A percentile compares a stretch with the other conserved stretches of the same genome.
Conservation (phyloP, 2,329 filamentous ascomycete genomes). For the Nemania bipapillata region DNA sequence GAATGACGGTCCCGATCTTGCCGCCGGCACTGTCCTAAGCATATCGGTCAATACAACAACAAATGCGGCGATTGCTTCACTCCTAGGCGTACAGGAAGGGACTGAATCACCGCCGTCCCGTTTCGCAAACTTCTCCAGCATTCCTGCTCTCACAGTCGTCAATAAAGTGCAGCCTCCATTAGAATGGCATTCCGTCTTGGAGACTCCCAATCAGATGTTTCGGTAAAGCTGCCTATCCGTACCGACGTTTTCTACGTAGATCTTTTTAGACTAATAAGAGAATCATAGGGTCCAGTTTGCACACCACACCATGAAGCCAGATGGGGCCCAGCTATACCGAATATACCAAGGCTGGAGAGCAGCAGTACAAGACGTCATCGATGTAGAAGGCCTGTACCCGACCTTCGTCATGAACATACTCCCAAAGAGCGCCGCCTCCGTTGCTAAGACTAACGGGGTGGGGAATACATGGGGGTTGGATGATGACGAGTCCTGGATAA, state of each 20-base stretch:
- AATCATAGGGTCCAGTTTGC: conserved; percentile 51
- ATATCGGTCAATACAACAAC: conserved; percentile 50
- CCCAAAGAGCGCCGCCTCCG: conserved; percentile 44
- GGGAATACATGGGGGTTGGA: conserved; percentile 55
- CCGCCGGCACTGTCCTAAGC: conserved; percentile 50
- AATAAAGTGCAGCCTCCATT: conserved; percentile 49
- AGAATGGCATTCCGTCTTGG: conserved; percentile 46
- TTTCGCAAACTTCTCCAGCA: conserved; percentile 51
- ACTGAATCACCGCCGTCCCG: conserved; percentile 49
- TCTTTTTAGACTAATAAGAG: not conserved
- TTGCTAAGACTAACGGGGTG: conserved; percentile 52
- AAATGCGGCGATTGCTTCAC: conserved; percentile 36
- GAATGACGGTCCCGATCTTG: conserved; percentile 44
- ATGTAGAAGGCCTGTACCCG: conserved; percentile 53
- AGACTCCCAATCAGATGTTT: conserved; percentile 53
- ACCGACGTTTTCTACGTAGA: not conserved
- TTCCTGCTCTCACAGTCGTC: conserved; percentile 41
- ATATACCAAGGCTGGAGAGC: conserved; percentile 53
- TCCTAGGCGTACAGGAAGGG: conserved; percentile 53
- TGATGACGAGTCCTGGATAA: conserved; percentile 47
- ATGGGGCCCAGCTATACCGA: conserved; percentile 46
- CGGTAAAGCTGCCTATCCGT: conserved; percentile 43
- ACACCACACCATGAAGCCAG: conserved; percentile 53
- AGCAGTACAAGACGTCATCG: conserved; percentile 50
- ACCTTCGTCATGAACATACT: conserved; percentile 53